Evolutionary conservation across 345 rosid species (phyloP), one percentile per base, ranked within the genome.

Genomic region (Iberis pinnata): DNA sequence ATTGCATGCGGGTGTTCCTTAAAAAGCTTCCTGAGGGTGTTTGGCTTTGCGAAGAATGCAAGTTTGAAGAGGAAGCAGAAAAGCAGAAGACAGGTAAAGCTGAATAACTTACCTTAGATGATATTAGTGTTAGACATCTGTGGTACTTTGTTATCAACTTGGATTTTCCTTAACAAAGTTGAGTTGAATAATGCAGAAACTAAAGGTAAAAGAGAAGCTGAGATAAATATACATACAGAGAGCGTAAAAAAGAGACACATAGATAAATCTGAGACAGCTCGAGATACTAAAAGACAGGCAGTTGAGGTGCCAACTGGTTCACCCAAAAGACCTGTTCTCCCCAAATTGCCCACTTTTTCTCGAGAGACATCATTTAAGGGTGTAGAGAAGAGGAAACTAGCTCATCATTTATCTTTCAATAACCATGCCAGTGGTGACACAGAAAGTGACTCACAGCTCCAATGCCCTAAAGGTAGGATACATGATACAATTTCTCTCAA

Each of bases 21-120:
- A 74, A 70, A 63, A 76, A 79, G 42, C 74, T 84, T 62, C 99
- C 97, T 42, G 84, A 76, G 63, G 84, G 83, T 72, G 80, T 83
- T 45, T 93, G 99, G 99, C 79, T 88, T 27, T 93, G 99, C 64
- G 99, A 88, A 73, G 97, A 82, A 67, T 93, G 99, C 81, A 76
- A 83, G 72, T 56, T 78, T 54, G 60, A 77, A 9, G 95, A 81
- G 75, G 81, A 78, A 70, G 73, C 53, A 60, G 84, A 76, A 65
- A 79, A 50, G 43, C 82, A 45, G 43, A 80, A 80, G 69, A 79
- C 63, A 74, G 93, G 86, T 81, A 73, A 68, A 60, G 57, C 48
- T 32, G 49, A 64, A 57, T 8, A 27, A 33, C 12, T 15, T 53
- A 53, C 11, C 49, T 17, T 54, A 27, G 57, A 32, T 68, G 71